phyloP scores from a whole-genome alignment of 1,139 yeast genomes.

The Scheffersomyces cryptocercus region DNA sequence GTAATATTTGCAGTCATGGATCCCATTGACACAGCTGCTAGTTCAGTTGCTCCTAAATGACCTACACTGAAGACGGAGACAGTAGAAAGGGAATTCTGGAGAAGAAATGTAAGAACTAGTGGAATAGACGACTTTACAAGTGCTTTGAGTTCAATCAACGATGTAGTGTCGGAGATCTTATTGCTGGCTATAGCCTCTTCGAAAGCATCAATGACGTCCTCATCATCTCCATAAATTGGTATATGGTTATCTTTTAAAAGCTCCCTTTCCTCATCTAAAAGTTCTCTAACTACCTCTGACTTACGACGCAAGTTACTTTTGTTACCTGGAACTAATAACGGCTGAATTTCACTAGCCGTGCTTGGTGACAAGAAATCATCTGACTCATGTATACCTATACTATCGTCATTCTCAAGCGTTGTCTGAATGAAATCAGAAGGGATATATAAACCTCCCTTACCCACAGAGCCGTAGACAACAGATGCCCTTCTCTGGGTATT shows the following conservation, averaged over 20 bases:
- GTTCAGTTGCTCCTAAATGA: slow-evolving; percentile 56
- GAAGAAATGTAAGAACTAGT: slow-evolving; percentile 51
- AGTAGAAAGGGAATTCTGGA: slow-evolving; percentile 57
- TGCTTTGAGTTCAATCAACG: slow-evolving; percentile 38
- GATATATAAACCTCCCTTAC: slow-evolving; percentile 52
- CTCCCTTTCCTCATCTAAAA: slow-evolving; percentile 38
- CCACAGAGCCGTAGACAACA: slow-evolving; percentile 52
- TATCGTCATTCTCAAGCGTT: slow-evolving; percentile 10
- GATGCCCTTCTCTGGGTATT: slow-evolving; percentile 53
- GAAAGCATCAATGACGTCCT: slow-evolving; percentile 31
- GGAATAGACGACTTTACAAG: slow-evolving; percentile 51
- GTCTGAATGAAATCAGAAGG: slow-evolving; percentile 48
- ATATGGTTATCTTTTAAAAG: slow-evolving; percentile 33
- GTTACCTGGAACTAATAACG: slow-evolving; percentile 9
- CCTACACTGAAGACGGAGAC: slow-evolving; percentile 62
- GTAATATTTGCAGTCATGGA: slow-evolving; percentile 63
- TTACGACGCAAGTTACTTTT: slow-evolving; percentile 15
- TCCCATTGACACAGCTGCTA: slow-evolving; percentile 65
- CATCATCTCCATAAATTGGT: slow-evolving; percentile 22
- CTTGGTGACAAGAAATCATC: slow-evolving; percentile 8
- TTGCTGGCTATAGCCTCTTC: slow-evolving; percentile 36
- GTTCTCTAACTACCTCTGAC: slow-evolving; percentile 28
- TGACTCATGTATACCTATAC: slow-evolving; percentile 14
- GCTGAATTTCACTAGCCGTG: slow-evolving; percentile 15
- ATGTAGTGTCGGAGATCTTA: slow-evolving; percentile 27